Conservation (phyloP, 75 land plant species). For the Azolla pinnata region DNA sequence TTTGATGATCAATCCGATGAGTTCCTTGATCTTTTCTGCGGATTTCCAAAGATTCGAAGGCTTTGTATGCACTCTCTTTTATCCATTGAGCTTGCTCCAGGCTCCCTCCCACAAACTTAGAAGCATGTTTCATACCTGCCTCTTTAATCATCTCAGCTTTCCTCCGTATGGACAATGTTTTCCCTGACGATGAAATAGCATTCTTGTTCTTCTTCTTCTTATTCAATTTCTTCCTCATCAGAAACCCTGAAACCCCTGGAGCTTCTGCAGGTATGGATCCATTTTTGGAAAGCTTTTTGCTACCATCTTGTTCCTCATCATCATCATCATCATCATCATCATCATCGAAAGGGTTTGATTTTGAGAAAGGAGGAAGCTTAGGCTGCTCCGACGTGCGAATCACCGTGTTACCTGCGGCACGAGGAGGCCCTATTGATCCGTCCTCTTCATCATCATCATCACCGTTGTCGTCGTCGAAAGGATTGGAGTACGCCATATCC, state of each 20-base stretch:
- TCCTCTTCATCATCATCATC: slow-evolving; percentile 4
- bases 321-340: slow-evolving; percentile 9
- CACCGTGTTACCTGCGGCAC: background rate
- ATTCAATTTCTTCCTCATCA: background rate
- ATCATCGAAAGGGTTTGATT: slow-evolving; percentile 7
- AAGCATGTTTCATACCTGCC: slow-evolving; percentile 1
- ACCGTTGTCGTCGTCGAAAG: slow-evolving; percentile 12
- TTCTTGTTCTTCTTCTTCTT: background rate
- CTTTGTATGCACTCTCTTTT: background rate
- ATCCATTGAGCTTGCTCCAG: slow-evolving; percentile 3
- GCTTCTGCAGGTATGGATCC: background rate
- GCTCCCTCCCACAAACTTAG: background rate
- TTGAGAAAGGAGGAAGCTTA: too few relatives aligned
- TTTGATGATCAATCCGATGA: background rate
- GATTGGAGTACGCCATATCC: slow-evolving; percentile 10
- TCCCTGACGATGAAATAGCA: slow-evolving; percentile 10
- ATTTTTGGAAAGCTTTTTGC: background rate
- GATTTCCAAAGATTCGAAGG: background rate
- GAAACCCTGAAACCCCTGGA: background rate
- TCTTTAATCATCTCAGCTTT: slow-evolving; percentile 14
- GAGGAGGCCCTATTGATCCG: background rate
- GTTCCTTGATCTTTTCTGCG: background rate
- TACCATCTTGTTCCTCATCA: background rate
- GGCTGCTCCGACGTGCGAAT: background rate
- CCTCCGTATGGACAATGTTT: too few relatives aligned